These are phyloP conservation scores for Podospora bellae-mahoneyi DNA, from an alignment of 495 filamentous ascomycete species.

Conservation along the genomic window DNA sequence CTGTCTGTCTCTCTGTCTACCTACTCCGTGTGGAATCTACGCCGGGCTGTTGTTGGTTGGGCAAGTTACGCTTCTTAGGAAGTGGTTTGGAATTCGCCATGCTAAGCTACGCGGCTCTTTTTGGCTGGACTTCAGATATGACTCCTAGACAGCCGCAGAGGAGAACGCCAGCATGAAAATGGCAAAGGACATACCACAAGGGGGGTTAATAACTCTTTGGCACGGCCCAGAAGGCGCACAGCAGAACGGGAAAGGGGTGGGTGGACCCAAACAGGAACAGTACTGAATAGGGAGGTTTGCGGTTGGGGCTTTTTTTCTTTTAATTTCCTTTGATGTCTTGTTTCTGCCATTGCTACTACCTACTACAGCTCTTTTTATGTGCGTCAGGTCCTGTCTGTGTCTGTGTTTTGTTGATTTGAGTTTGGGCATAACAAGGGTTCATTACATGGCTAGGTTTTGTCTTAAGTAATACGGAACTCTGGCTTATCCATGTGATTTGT, in stretches of 20 bases:
- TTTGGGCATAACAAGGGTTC: constrained; percentile 30
- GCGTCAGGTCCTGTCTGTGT: constrained; percentile 21
- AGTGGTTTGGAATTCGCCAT: not conserved
- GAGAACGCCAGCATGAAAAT: not conserved
- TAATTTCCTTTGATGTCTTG: constrained; percentile 5
- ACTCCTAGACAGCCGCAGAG: not conserved
- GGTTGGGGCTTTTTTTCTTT: constrained; percentile 15
- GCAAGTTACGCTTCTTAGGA: not conserved
- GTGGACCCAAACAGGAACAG: constrained; percentile 13
- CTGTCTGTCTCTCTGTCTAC: constrained; percentile 7
- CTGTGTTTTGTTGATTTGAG: constrained; percentile 29
- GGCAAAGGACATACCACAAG: not conserved
- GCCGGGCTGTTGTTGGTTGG: not conserved
- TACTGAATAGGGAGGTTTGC: constrained; percentile 17
- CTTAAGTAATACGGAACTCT: not conserved
- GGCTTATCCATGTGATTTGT: not conserved
- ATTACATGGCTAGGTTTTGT: constrained; percentile 7
- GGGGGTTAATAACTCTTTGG: not conserved
- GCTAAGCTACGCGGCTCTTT: not conserved
- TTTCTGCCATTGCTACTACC: constrained; percentile 12
- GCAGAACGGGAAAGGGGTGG: constrained; percentile 2
- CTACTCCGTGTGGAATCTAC: constrained; percentile 3
- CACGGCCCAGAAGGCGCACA: constrained; percentile 1
- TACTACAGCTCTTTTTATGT: constrained; percentile 7
- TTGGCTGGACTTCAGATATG: not conserved